Evolutionary conservation across 495 filamentous ascomycete species (phyloP), one percentile per base, ranked within the genome.

Genomic region (Oleoguttula mirabilis): DNA sequence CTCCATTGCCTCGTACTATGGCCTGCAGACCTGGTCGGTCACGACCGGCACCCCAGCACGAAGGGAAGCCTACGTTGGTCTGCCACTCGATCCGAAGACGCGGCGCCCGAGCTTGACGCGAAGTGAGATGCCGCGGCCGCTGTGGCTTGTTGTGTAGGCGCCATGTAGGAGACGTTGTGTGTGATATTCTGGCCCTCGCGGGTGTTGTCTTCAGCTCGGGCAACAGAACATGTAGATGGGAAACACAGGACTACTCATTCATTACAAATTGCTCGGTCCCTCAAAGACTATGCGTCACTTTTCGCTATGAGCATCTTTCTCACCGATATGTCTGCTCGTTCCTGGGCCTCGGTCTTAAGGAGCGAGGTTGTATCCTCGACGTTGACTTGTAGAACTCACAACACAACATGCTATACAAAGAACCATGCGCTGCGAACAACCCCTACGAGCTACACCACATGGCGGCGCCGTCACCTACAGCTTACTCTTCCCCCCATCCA

Each of bases 1-100:
- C 63, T 80, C 77, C 36, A 84, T 98, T 49, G 92, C 85, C 16
- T 68, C 77, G 5, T 96, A 98, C 60, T 98, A 98, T 60, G 88
- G 86, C 22, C 69, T 98, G 42, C 75, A 75, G 36, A 88, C 85
- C 31, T 87, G 82, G 70, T 85, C 80, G 2, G 72, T 88, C 54
- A 83, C 83, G 0, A 69, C 77, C 12, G 85, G 82, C 15, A 67
- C 80, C 51, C 83, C 85, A 12, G 73, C 76, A 28, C 73, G 80
- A 22, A 73, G 86, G 38, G 81, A 93, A 46, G 86, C 92, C 0
- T 98, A 93, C 55, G 82, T 98, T n/a, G 82, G 85, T 3, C 65
- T 88, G 22, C 48, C 43, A 21, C 15, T 27, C 10, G 49, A 52
- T 44, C 49, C 49, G 7, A 32, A 25, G 12, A 51, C 48, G 14